Percentiles rank a stretch among this genome's conserved stretches.
Evolutionary conservation across 148 eudicot species (phyloP).

Genomic region (Beta vulgaris): DNA sequence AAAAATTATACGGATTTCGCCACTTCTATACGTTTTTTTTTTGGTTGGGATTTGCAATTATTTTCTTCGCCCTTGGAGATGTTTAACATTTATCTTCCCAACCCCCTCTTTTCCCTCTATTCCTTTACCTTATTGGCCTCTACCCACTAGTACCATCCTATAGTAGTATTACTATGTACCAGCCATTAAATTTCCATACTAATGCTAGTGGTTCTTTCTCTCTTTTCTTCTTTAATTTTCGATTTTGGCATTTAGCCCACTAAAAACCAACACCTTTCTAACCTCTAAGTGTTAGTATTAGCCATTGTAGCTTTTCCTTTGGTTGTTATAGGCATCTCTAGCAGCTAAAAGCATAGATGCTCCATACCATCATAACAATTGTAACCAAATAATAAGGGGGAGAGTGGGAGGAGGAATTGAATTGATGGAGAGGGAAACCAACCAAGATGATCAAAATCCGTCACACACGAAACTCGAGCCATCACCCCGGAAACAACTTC

Average conservation of each 20-base stretch:
- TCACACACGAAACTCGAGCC: slow-evolving; percentile 16
- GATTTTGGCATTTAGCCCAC: slow-evolving; percentile 35
- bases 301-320: slow-evolving; percentile 23
- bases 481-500: slow-evolving; percentile 35
- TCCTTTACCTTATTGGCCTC: slow-evolving; percentile 19
- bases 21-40: no score
- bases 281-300: slow-evolving; percentile 35
- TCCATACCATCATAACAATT: slow-evolving; percentile 27
- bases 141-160: slow-evolving; percentile 35
- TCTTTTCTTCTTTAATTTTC: slow-evolving; percentile 24
- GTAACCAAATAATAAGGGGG: slow-evolving; percentile 8
- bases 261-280: slow-evolving; percentile 24
- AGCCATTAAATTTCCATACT: slow-evolving; percentile 23
- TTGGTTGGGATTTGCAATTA: background rate
- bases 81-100: background rate
- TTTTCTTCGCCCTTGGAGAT: background rate
- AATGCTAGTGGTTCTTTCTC: slow-evolving; percentile 49
- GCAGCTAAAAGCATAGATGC: slow-evolving; percentile 6
- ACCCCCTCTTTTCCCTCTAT: slow-evolving; percentile 12
- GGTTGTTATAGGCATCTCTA: slow-evolving; percentile 31
- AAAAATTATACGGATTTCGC: no score
- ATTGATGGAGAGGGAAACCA: slow-evolving; percentile 29
- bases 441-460: slow-evolving; percentile 33
- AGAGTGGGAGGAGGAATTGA: background rate
- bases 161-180: slow-evolving; percentile 8